Evolutionary conservation across 2,329 filamentous ascomycete genomes (phyloP).

Genomic region (Aspergillus jensenii): DNA sequence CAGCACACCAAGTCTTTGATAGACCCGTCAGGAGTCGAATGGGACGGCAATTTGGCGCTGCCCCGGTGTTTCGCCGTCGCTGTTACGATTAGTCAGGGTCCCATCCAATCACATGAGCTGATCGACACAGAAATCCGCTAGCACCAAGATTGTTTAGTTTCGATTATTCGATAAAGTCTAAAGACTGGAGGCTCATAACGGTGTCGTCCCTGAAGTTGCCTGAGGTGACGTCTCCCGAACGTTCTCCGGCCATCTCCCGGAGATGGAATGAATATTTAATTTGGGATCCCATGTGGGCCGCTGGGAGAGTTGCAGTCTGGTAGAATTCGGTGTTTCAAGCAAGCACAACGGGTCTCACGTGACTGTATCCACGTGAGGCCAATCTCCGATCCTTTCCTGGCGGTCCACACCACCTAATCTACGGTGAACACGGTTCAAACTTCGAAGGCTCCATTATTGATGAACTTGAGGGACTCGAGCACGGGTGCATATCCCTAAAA

Average conservation of each 20-base stretch:
- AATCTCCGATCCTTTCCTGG: not conserved
- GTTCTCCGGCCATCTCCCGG: not conserved
- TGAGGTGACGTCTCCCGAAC: not conserved
- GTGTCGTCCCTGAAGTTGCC: not conserved
- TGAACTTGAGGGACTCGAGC: not conserved
- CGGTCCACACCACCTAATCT: not conserved
- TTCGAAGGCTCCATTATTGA: not conserved
- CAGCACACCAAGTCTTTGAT: not conserved
- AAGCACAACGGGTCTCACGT: not conserved
- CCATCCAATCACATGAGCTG: not conserved
- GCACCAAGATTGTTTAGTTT: not conserved
- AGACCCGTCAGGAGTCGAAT: not conserved
- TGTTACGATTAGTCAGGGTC: not conserved
- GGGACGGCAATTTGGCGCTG: not conserved
- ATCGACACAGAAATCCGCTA: not conserved
- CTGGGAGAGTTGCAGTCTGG: not conserved
- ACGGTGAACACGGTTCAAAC: not conserved
- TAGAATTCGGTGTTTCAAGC: not conserved
- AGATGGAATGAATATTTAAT: not conserved
- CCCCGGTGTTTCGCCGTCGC: not conserved
- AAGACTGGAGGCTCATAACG: not conserved
- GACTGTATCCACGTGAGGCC: not conserved
- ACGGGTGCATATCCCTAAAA: not conserved
- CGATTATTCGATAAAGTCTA: not conserved
- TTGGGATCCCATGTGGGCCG: not conserved